Percentiles rank a stretch among this genome's conserved stretches.
Conservation (phyloP, 2,329 filamentous ascomycete species). For the Elsinoe fawcettii region DNA sequence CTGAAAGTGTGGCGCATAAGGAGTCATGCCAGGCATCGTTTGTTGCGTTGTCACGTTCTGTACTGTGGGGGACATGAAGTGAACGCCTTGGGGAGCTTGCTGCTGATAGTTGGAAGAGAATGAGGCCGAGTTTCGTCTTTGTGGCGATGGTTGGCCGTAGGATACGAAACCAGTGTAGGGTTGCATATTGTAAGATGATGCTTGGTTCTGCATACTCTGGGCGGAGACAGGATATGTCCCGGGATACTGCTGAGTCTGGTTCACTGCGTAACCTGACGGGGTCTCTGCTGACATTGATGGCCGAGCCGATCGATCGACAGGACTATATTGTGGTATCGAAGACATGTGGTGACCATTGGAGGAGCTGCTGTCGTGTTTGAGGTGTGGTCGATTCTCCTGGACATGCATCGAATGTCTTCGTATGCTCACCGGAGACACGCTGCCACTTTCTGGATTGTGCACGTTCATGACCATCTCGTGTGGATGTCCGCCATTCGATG, state of each 20-base stretch:
- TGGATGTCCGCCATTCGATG: neutral
- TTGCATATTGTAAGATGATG: neutral
- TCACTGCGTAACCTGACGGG: neutral
- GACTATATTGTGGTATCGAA: neutral
- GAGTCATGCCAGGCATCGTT: neutral
- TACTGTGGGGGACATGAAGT: neutral
- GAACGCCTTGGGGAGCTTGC: neutral
- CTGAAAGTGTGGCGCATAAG: slow-evolving; percentile 3
- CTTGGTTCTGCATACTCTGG: neutral
- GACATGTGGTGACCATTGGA: slow-evolving; percentile 1
- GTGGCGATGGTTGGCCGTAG: neutral
- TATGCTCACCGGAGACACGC: neutral
- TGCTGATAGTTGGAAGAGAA: slow-evolving; percentile 5
- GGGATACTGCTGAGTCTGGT: neutral
- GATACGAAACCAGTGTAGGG: neutral
- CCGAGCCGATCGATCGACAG: neutral
- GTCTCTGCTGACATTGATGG: neutral
- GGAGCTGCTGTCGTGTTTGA: neutral
- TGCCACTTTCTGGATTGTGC: neutral
- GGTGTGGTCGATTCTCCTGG: neutral
- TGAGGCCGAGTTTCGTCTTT: neutral
- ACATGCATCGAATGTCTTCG: slow-evolving; percentile 9
- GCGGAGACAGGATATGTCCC: neutral
- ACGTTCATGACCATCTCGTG: neutral
- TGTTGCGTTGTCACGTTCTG: slow-evolving; percentile 1